phyloP scores from a whole-genome alignment of 345 rosid species.

The Luvunga scandens region DNA sequence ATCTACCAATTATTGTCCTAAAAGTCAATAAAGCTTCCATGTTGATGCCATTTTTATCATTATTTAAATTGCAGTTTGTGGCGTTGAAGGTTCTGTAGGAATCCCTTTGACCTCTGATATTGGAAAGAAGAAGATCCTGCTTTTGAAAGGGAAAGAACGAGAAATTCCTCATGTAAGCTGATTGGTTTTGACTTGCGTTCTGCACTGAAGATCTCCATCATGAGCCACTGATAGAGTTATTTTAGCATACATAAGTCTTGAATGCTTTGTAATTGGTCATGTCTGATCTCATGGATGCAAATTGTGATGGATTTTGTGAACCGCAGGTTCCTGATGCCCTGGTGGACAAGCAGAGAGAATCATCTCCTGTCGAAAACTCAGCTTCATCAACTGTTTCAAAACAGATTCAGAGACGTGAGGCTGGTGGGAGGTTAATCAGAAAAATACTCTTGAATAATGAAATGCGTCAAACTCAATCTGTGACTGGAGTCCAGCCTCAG shows the following conservation, averaged over 20 bases:
- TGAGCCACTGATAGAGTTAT: not conserved
- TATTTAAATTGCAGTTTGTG: slow-evolving; percentile 28
- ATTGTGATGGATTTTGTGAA: slow-evolving; percentile 16
- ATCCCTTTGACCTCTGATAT: slow-evolving; percentile 45
- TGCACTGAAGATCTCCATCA: not conserved
- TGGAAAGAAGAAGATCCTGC: slow-evolving; percentile 58
- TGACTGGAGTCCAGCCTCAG: slow-evolving; percentile 33
- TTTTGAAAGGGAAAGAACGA: slow-evolving; percentile 42
- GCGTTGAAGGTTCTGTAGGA: slow-evolving; percentile 42
- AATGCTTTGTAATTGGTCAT: not conserved
- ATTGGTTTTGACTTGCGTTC: slow-evolving; percentile 5
- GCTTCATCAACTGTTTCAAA: slow-evolving; percentile 27
- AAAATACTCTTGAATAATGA: slow-evolving; percentile 48
- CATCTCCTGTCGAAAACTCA: slow-evolving; percentile 28
- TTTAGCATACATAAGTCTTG: not conserved
- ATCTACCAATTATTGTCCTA: not conserved
- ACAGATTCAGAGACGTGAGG: slow-evolving; percentile 40
- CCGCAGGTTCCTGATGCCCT: slow-evolving; percentile 31
- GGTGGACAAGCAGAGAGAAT: slow-evolving; percentile 29
- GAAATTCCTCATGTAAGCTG: slow-evolving; percentile 49
- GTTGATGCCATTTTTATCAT: not conserved
- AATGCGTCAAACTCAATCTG: slow-evolving; percentile 26
- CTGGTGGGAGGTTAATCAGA: slow-evolving; percentile 51
- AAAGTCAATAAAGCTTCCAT: not conserved
- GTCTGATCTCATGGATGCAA: slow-evolving; percentile 2